Evolutionary conservation across 352 stramenopile species (phyloP).

Genomic region (Phytopythium vexans): DNA sequence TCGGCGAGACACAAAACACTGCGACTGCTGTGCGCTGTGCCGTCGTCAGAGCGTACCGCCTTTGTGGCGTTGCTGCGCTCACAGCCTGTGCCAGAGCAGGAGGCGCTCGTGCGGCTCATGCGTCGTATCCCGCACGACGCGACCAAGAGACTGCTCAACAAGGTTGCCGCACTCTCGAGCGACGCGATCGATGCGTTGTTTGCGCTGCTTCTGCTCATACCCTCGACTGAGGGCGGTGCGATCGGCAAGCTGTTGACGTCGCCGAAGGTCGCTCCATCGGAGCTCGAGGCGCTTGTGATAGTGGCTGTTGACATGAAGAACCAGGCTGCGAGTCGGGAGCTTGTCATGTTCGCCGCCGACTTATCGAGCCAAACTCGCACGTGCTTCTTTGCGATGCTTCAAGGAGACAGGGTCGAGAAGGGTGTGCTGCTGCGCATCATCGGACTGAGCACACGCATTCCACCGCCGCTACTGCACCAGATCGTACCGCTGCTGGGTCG

Average conservation of each 20-base stretch:
- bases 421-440: slow-evolving; percentile 60
- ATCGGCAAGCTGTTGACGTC: slow-evolving; percentile 53
- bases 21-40: slow-evolving; percentile 39
- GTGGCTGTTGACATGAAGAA: slow-evolving; percentile 69
- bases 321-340: slow-evolving; percentile 58
- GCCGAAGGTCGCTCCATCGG: slow-evolving; percentile 28
- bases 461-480: slow-evolving; percentile 32
- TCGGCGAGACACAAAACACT: slow-evolving; percentile 42
- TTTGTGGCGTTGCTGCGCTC: slow-evolving; percentile 52
- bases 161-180: slow-evolving; percentile 29
- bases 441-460: slow-evolving; percentile 37
- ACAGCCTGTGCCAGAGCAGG: slow-evolving; percentile 54
- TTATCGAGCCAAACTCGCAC: slow-evolving; percentile 33
- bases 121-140: slow-evolving; percentile 38
- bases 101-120: slow-evolving; percentile 57
- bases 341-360: slow-evolving; percentile 55
- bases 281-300: slow-evolving; percentile 42
- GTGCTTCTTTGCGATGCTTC: slow-evolving; percentile 51
- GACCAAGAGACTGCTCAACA: slow-evolving; percentile 44
- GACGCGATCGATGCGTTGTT: slow-evolving; percentile 64
- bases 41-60: slow-evolving; percentile 20
- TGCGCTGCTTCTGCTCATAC: slow-evolving; percentile 55
- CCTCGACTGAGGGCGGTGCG: slow-evolving; percentile 56
- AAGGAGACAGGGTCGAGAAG: slow-evolving; percentile 31
- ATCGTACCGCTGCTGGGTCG: slow-evolving; percentile 43